phyloP scores from a whole-genome alignment of 805 yeast species.

The Wickerhamiella cacticola region DNA sequence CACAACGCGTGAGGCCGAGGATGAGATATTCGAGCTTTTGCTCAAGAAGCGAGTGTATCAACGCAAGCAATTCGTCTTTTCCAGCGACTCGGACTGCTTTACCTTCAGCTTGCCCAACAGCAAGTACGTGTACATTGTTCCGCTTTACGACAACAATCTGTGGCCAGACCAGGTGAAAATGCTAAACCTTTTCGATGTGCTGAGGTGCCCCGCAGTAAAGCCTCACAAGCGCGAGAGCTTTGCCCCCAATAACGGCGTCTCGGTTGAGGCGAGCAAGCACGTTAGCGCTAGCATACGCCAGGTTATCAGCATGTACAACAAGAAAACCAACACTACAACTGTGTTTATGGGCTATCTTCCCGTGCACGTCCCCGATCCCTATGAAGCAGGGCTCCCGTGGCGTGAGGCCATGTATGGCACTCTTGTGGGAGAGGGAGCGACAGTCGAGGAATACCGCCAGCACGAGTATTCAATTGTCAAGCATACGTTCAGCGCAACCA shows the following conservation, averaged over 20 bases:
- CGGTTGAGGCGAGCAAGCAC: background rate
- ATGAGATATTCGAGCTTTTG: constrained; percentile 5
- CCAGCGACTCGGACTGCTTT: constrained; percentile 9
- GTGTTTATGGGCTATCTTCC: background rate
- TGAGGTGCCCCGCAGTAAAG: background rate
- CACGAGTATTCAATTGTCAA: background rate
- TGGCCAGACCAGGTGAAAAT: background rate
- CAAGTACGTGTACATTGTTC: constrained; percentile 5
- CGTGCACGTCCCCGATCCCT: background rate
- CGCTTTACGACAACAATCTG: background rate
- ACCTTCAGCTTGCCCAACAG: background rate
- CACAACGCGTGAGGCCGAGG: constrained; percentile 9
- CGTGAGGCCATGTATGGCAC: background rate
- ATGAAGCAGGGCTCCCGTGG: background rate
- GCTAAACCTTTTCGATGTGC: background rate
- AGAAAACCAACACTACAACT: background rate
- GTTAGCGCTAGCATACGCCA: background rate
- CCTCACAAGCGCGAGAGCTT: background rate
- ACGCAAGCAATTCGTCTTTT: constrained; percentile 3
- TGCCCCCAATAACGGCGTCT: background rate
- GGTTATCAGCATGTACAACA: background rate
- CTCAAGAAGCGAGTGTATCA: background rate
- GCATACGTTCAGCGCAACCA: background rate
- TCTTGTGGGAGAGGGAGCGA: background rate
- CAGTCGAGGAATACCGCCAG: constrained; percentile 1